Conservation (phyloP, 2,329 filamentous ascomycete genomes). For the Fusarium sp. region DNA sequence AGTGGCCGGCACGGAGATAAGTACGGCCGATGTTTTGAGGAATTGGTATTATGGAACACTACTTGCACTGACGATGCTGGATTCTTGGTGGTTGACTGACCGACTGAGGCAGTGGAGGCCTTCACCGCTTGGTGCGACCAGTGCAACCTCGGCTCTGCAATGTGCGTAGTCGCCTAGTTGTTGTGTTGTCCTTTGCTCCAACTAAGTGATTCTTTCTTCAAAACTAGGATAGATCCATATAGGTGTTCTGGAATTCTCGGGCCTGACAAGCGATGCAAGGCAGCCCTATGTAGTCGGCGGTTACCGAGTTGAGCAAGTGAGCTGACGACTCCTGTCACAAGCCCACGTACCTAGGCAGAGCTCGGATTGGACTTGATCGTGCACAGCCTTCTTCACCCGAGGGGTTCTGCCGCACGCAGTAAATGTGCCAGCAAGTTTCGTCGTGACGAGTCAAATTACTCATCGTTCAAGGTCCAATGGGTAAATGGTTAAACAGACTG, state of each 20-base stretch:
- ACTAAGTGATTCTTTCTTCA: neutral
- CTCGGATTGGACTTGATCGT: neutral
- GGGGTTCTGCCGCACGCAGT: neutral
- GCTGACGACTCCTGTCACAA: neutral
- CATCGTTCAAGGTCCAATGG: neutral
- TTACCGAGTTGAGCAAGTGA: neutral
- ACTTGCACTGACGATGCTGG: neutral
- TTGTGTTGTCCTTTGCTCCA: neutral
- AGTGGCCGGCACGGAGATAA: neutral
- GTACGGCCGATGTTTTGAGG: neutral
- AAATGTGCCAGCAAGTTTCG: neutral
- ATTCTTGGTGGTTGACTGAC: neutral
- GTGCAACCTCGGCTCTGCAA: neutral
- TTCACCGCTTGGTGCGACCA: neutral
- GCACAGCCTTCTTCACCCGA: neutral
- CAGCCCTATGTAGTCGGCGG: neutral
- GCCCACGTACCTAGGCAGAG: neutral
- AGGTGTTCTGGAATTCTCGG: neutral
- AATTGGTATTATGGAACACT: neutral
- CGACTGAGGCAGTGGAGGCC: neutral
- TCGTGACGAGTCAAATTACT: neutral
- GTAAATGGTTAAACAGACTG: neutral
- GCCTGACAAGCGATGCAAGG: neutral
- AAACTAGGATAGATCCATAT: neutral
- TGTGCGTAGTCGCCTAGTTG: neutral